Base-by-base conservation (phyloP, 1,284 basidiomycete genomes). In the Vanrija pseudolonga region DNA sequence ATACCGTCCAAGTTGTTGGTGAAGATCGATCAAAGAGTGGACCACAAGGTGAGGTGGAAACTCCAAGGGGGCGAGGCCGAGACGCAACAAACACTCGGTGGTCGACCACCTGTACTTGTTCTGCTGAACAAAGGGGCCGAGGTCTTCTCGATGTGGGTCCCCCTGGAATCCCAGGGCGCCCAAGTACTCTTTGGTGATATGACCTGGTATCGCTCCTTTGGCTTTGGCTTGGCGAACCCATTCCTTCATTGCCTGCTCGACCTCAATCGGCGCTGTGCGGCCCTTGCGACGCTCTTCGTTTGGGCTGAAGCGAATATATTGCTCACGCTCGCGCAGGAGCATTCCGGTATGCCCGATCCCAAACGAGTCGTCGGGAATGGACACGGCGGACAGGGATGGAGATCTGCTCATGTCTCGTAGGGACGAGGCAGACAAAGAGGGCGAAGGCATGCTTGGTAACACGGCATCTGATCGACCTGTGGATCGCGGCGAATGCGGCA, bases 271-370 rank as follows among this genome's bases (percentile, higher is more conserved):
- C 7, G 64, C 45, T 0, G 43, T 42, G 0, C 56, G 51, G 6
- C 58, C 51, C 1, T 24, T 39, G 11, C 41, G 51, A 12, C 60
- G 49, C 22, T 64, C 59, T 3, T 43, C 36, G 11, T 38, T 26
- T 14, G 37, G 14, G 24, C 60, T 53, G 50, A 60, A 63, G 23
- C 44, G 47, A 6, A 61, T 43, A 48, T 70, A 71, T 41, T 67
- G 55, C 17, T 62, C 58, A 6, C 66, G 51, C 51, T 72, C 70
- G 6, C 68, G 66, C 4, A 64, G 38, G 4, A 72, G 61, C 4
- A 61, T 32, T 9, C 64, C 68, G 22, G 62, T 47, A 51, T 69
- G 64, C 2, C 42, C 37, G 11, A 50, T 42, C 18, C 22, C 38
- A 5, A 42, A 42, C 7, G 39, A 43, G 12, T 52, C 55, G 4